Percentiles rank a stretch among this genome's conserved stretches.
phyloP scores from a whole-genome alignment of 371 early-diverging fungal species.

The Lichtheimia ramosa region DNA sequence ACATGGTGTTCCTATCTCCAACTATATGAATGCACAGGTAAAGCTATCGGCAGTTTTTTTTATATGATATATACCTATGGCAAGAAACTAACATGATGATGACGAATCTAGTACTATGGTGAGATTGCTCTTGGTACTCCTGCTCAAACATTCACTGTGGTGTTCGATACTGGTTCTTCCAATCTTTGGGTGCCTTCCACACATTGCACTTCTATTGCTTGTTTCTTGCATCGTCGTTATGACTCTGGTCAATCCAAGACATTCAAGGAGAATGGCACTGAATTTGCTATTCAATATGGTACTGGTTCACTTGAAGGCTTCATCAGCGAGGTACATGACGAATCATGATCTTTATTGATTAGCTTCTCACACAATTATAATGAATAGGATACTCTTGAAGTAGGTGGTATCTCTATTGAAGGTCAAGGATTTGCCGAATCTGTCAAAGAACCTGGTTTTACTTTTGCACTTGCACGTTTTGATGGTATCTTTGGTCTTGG shows the following conservation, averaged over 20 bases:
- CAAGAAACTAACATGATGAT: too few relatives aligned
- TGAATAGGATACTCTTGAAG: slow-evolving; percentile 62
- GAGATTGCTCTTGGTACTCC: slow-evolving; percentile 85
- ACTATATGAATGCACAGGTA: slow-evolving; percentile 96
- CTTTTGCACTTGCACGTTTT: slow-evolving; percentile 85
- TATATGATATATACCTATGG: too few relatives aligned
- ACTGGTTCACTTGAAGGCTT: slow-evolving; percentile 93
- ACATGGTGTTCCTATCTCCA: slow-evolving; percentile 88
- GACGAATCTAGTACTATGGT: slow-evolving; percentile 69
- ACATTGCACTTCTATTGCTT: slow-evolving; percentile 90
- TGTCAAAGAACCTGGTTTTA: slow-evolving; percentile 87
- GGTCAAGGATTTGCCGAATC: slow-evolving; percentile 89
- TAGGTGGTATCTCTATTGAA: slow-evolving; percentile 69
- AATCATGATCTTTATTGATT: too few relatives aligned
- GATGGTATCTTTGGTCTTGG: slow-evolving; percentile 94
- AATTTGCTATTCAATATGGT: slow-evolving; percentile 90
- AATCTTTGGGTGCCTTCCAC: slow-evolving; percentile 97
- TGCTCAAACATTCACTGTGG: slow-evolving; percentile 87
- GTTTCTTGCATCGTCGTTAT: slow-evolving; percentile 87
- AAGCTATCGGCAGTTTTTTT: slow-evolving; percentile 2
- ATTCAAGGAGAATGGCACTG: slow-evolving; percentile 84
- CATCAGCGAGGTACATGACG: slow-evolving; percentile 53
- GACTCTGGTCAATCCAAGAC: slow-evolving; percentile 72
- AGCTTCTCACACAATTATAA: too few relatives aligned
- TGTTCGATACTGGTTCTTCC: slow-evolving; percentile 94